Conservation (phyloP, 129 eudicot genomes). For the Ambrosia artemisiifolia region DNA sequence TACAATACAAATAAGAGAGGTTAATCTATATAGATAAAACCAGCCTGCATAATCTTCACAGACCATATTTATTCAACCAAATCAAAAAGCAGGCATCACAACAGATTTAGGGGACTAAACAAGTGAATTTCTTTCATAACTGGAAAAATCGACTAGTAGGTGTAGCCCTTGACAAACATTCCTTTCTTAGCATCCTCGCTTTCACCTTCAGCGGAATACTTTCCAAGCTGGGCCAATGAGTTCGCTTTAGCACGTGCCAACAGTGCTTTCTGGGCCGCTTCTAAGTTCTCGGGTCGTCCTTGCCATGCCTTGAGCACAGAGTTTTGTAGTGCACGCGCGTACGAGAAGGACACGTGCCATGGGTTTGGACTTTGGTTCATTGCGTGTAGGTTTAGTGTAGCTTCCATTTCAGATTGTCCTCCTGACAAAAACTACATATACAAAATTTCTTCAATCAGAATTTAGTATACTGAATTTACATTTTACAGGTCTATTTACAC, state of each 20-base stretch:
- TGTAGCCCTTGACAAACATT: slow-evolving; percentile 87
- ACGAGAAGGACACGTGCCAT: slow-evolving; percentile 87
- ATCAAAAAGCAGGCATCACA: slow-evolving; percentile 17
- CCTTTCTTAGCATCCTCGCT: slow-evolving; percentile 83
- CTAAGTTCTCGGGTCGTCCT: slow-evolving; percentile 74
- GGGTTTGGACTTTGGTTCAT: slow-evolving; percentile 97
- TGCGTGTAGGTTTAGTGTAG: slow-evolving; percentile 75
- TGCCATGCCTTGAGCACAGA: slow-evolving; percentile 89
- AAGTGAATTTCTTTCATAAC: slow-evolving; percentile 12
- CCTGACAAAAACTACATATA: slow-evolving; percentile 78
- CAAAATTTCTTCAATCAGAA: slow-evolving; percentile 4
- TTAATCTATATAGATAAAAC: not conserved
- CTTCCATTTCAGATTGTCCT: slow-evolving; percentile 92
- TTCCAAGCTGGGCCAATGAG: slow-evolving; percentile 89
- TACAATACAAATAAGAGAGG: not conserved
- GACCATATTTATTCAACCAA: slow-evolving; percentile 34
- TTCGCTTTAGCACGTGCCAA: slow-evolving; percentile 84
- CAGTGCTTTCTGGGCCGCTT: slow-evolving; percentile 79
- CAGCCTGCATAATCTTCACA: slow-evolving; percentile 11
- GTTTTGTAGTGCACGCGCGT: slow-evolving; percentile 91
- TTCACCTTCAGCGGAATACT: slow-evolving; percentile 89
- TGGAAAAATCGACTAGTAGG: slow-evolving; percentile 41
- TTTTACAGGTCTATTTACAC: too few species aligned
- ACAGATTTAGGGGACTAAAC: not conserved
- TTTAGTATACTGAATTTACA: not conserved